Percentiles rank a stretch among this genome's conserved stretches.
These are phyloP conservation scores for Suillus subaureus DNA, from an alignment of 768 basidiomycete species.

Conservation along the genomic window DNA sequence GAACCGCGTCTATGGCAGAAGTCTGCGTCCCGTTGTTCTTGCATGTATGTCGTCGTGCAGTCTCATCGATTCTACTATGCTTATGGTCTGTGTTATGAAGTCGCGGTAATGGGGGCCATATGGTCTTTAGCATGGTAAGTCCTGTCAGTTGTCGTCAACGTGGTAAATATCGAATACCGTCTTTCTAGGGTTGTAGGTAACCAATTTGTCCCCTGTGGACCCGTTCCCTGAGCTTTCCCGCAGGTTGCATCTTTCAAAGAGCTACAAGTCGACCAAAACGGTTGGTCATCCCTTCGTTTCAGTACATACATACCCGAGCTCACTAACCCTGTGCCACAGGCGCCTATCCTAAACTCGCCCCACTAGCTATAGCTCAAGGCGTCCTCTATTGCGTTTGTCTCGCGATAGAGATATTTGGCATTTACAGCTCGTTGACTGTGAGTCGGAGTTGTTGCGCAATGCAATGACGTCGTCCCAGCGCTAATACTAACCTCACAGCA, in stretches of 20 bases:
- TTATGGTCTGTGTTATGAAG: slow-evolving; percentile 22
- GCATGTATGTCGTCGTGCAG: slow-evolving; percentile 37
- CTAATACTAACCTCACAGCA: slow-evolving; percentile 40
- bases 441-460: slow-evolving; percentile 24
- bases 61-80: not conserved
- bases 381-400: slow-evolving; percentile 53
- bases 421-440: slow-evolving; percentile 53
- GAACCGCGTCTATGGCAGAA: slow-evolving; percentile 55
- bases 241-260: slow-evolving; percentile 68
- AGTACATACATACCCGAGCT: not conserved
- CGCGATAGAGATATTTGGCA: slow-evolving; percentile 57
- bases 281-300: slow-evolving; percentile 39
- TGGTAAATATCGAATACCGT: not conserved
- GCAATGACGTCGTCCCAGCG: not conserved
- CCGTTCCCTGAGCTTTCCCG: not conserved
- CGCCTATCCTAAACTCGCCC: slow-evolving; percentile 47
- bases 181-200: slow-evolving; percentile 25
- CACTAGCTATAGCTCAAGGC: slow-evolving; percentile 62
- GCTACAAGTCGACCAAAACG: slow-evolving; percentile 45
- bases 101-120: slow-evolving; percentile 48
- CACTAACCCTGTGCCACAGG: slow-evolving; percentile 32
- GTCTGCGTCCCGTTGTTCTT: slow-evolving; percentile 62
- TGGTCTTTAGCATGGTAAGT: slow-evolving; percentile 71
- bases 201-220: not conserved
- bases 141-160: not conserved